These are phyloP conservation scores for Luffa acutangula DNA, from an alignment of 306 rosid species.

Conservation along the genomic window DNA sequence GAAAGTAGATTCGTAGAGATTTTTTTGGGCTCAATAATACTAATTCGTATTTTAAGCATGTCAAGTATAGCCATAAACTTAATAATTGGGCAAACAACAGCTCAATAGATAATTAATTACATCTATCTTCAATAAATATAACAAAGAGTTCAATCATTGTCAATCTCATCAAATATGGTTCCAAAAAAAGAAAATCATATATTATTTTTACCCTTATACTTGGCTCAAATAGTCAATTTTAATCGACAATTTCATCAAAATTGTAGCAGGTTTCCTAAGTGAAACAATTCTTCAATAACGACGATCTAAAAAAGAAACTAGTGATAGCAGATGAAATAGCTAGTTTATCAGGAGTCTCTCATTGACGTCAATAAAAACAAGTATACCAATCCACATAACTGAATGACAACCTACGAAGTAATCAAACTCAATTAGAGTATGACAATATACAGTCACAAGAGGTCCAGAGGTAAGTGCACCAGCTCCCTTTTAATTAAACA, in stretches of 20 bases:
- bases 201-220: neutral
- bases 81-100: neutral
- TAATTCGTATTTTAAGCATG: neutral
- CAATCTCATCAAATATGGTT: neutral
- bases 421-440: constrained; percentile 6
- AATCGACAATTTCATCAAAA: neutral
- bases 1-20: neutral
- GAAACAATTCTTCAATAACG: neutral
- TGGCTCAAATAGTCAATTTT: neutral
- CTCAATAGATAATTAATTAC: neutral
- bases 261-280: neutral
- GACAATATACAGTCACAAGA: neutral
- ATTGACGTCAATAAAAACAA: constrained; percentile 24
- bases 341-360: constrained; percentile 27
- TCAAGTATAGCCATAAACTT: no score
- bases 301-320: constrained; percentile 25
- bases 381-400: constrained; percentile 28
- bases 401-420: constrained; percentile 47
- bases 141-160: neutral
- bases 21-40: neutral
- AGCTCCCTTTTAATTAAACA: neutral
- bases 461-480: neutral
- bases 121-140: neutral
- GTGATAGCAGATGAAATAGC: constrained; percentile 34
- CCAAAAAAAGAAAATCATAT: neutral